phyloP scores from a whole-genome alignment of 129 eudicot species.

The Cynara cardunculus region DNA sequence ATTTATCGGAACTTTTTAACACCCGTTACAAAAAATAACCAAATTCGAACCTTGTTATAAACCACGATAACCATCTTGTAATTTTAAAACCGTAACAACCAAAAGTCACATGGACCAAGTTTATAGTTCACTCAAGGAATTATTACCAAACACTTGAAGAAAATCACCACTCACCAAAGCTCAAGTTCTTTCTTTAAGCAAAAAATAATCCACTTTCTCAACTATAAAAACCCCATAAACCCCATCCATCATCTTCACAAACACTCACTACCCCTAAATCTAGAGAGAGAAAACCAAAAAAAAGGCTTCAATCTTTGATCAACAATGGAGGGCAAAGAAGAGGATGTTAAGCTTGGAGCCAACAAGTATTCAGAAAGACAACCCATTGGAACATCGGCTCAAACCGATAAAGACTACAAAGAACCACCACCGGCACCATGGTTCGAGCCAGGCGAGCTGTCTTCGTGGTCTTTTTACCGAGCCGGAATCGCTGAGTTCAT shows the following conservation, averaged over 20 bases:
- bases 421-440: slow-evolving; percentile 93
- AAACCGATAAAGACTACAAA: slow-evolving; percentile 81
- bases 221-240: slow-evolving; percentile 24
- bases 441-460: slow-evolving; percentile 87
- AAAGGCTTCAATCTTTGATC: not conserved
- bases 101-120: too few species aligned
- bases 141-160: not conserved
- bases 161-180: slow-evolving; percentile 12
- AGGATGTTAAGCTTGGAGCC: slow-evolving; percentile 88
- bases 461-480: slow-evolving; percentile 88
- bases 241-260: slow-evolving; percentile 13
- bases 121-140: not conserved
- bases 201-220: slow-evolving; percentile 16
- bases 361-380: slow-evolving; percentile 79
- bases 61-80: too few species aligned
- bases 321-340: slow-evolving; percentile 85
- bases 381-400: slow-evolving; percentile 89
- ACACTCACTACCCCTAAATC: not conserved
- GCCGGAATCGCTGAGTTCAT: slow-evolving; percentile 94
- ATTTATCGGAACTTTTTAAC: too few species aligned
- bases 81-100: too few species aligned
- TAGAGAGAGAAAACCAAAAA: not conserved
- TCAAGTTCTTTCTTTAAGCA: slow-evolving; percentile 2
- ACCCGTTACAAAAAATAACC: too few species aligned
- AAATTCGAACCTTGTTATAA: too few species aligned